These are phyloP conservation scores for Eruca vesicaria DNA, from an alignment of 441 rosid species.

Conservation along the genomic window DNA sequence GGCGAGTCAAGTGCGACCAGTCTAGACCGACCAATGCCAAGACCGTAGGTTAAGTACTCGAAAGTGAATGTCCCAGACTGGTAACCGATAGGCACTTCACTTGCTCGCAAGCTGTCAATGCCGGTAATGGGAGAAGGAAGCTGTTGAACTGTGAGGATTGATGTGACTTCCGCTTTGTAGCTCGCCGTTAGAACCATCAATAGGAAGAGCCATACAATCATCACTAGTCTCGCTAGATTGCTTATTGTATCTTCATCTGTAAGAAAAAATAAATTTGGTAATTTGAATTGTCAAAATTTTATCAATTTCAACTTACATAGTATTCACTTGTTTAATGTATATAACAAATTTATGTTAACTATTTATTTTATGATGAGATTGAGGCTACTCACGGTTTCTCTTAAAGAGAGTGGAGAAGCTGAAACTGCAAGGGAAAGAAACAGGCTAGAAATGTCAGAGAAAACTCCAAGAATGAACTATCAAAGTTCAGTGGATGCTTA, in stretches of 20 bases:
- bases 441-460: neutral
- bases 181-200: conserved; percentile 84
- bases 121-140: conserved; percentile 80
- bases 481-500: neutral
- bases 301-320: too few relatives aligned
- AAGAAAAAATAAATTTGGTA: too few relatives aligned
- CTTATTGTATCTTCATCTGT: conserved; percentile 70
- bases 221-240: conserved; percentile 67
- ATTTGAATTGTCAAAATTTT: too few relatives aligned
- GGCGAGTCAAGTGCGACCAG: conserved; percentile 61
- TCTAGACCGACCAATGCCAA: conserved; percentile 58
- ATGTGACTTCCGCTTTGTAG: conserved; percentile 85
- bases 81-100: conserved; percentile 70
- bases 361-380: conserved; percentile 2
- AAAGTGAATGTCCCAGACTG: conserved; percentile 79
- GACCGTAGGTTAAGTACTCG: conserved; percentile 56
- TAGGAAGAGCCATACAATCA: conserved; percentile 90
- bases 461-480: too few relatives aligned
- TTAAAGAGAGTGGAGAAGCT: conserved; percentile 35
- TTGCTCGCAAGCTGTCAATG: conserved; percentile 72
- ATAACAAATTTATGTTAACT: too few relatives aligned
- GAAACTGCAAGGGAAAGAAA: neutral
- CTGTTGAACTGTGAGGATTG: conserved; percentile 83
- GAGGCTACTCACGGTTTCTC: conserved; percentile 61
- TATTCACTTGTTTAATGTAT: too few relatives aligned